Conservation (phyloP, 2,329 filamentous ascomycete genomes). For the Aureobasidium mangrovei region DNA sequence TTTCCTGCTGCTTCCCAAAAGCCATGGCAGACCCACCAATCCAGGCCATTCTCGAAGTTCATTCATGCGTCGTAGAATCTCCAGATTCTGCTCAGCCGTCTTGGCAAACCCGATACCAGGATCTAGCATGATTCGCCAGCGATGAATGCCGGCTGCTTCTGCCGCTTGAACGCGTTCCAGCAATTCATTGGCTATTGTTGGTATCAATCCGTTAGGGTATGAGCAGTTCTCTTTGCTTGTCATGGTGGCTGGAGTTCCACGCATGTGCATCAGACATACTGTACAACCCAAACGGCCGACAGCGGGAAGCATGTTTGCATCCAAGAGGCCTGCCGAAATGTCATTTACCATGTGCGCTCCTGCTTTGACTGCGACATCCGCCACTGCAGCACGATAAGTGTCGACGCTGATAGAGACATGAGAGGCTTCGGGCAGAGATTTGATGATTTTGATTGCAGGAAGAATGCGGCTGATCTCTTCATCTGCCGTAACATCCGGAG, state of each 20-base stretch:
- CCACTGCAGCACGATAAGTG: conserved; percentile 82
- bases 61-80: conserved; percentile 63
- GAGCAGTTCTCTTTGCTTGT: conserved; percentile 42
- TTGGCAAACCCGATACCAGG: conserved; percentile 95
- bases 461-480: conserved; percentile 73
- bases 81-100: conserved; percentile 67
- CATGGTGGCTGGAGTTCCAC: conserved; percentile 80
- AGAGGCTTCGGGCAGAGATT: conserved; percentile 52
- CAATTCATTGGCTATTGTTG: conserved; percentile 60
- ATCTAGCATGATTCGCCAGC: conserved; percentile 92
- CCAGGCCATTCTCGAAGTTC: conserved; percentile 55
- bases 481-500: conserved; percentile 56
- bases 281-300: conserved; percentile 71
- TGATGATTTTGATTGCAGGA: conserved; percentile 68
- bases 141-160: conserved; percentile 70
- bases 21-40: conserved; percentile 68
- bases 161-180: conserved; percentile 62
- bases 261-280: conserved; percentile 87
- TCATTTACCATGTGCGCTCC: conserved; percentile 95
- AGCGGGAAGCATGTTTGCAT: conserved; percentile 71
- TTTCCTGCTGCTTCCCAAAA: conserved; percentile 84
- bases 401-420: conserved; percentile 76
- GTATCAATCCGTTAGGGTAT: conserved; percentile 61
- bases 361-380: conserved; percentile 61
- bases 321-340: conserved; percentile 72